Percentiles rank a stretch among this genome's conserved stretches.
Conservation (phyloP, 1,284 basidiomycete genomes). For the Takashimella tepidaria region DNA sequence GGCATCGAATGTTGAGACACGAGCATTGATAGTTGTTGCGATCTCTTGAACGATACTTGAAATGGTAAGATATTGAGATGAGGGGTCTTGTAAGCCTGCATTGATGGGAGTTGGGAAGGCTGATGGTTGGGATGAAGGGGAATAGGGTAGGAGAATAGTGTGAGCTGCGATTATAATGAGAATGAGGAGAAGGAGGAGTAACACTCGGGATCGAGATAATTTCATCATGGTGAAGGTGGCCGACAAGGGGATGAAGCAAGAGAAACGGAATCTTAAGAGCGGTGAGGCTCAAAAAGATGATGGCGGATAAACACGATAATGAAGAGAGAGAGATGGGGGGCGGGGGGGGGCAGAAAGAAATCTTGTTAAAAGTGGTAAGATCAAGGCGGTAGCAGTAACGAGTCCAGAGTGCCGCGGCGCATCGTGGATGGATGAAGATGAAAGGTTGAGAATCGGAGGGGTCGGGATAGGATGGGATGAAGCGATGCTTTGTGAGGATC, state of each 20-base stretch:
- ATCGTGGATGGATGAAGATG: too few relatives aligned
- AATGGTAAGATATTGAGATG: neutral
- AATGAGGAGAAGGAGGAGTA: conserved; percentile 6
- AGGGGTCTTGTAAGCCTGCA: too few relatives aligned
- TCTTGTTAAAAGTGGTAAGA: neutral
- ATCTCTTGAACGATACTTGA: neutral
- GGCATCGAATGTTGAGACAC: neutral
- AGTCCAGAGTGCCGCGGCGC: too few relatives aligned
- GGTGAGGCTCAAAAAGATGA: neutral
- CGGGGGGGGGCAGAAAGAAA: neutral
- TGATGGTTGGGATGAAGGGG: too few relatives aligned
- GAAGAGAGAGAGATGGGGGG: neutral
- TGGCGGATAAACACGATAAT: neutral
- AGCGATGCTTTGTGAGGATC: too few relatives aligned
- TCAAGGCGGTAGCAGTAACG: too few relatives aligned
- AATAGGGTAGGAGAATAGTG: neutral
- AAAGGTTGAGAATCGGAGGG: neutral
- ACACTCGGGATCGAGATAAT: neutral
- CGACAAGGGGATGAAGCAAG: too few relatives aligned
- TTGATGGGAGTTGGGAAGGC: too few relatives aligned
- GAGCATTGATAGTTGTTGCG: neutral
- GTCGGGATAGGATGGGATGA: neutral
- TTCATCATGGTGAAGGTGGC: neutral
- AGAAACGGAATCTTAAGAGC: too few relatives aligned
- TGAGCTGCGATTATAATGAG: conserved; percentile 16